Evolutionary conservation across 768 basidiomycete genomes (phyloP), one percentile per base, ranked within the genome.

Genomic region (Lyophyllum semitale): DNA sequence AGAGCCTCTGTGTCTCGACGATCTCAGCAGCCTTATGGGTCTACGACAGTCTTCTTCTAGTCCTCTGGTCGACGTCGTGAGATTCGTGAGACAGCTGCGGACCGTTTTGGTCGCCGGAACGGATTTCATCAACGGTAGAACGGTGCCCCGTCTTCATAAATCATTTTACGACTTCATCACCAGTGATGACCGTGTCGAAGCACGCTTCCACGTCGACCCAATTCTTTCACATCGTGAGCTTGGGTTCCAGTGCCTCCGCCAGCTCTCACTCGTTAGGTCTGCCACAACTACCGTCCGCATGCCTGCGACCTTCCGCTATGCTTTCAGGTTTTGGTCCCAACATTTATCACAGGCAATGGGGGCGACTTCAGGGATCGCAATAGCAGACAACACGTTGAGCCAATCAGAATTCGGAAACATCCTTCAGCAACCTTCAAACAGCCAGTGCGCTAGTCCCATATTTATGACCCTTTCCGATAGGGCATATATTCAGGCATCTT

Each of bases 81-180:
- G 51, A 12, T 59, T 58, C 38, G 59, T 61, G 37, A 57, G 51
- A n/a, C 62, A 51, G 23, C 48, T 63, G 13, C 57, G 59, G 11
- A 52, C 61, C 13, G 47, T 63, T 18, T 27, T 63, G 23, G 61
- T 63, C 5, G 38, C 52, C 9, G 61, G 61, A 13, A 26, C 45
- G 13, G 46, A 37, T 23, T 35, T 43, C 7, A 52, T 63, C 25
- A 44, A 48, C 15, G 22, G 26, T n/a, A 4, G 40, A 49, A 62
- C 61, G 18, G 33, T 52, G 13, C 61, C 61, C 27, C 54, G 58
- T 2, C 30, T 63, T 22, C 61, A 63, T 33, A 57, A 54, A 50
- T 63, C 62, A 30, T 60, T 63, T 27, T 53, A 45, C 53, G 62
- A 60, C 11, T 60, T 55, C 40, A 49, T 54, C 45, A 60, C 59